Evolutionary conservation across 768 basidiomycete species (phyloP), one percentile per base, ranked within the genome.

Genomic region (Phylloporus sp.): DNA sequence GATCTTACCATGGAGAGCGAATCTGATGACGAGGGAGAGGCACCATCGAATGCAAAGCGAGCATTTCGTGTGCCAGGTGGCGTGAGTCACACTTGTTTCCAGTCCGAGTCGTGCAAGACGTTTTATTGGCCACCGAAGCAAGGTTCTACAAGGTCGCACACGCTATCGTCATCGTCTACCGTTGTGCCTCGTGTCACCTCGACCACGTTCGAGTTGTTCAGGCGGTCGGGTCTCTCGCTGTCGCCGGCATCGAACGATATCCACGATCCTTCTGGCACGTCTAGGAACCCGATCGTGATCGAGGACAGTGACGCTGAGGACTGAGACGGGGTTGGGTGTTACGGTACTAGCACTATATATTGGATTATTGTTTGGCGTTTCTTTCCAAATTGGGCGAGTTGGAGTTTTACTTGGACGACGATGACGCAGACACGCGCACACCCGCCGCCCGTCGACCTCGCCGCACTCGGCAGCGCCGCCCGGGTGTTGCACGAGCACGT

Each of bases 401-500:
- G n/a, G n/a, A n/a, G n/a, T n/a, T n/a, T n/a, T n/a, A n/a, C n/a
- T n/a, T n/a, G n/a, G n/a, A n/a, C 37, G 21, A 20, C 39, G 42
- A 58, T 58, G 57, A 47, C 57, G 28, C 56, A 52, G 49, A 51
- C 56, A 47, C 56, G 53, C 38, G 42, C 53, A 24, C 41, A 34
- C 48, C 44, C 44, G 48, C 46, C 61, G 59, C 54, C 55, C 34
- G 73, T 85, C 22, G 85, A 89, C 65, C 68, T 90, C 40, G 60
- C 70, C 36, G 74, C 79, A 18, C 69, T 91, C 35, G 77, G 81
- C 57, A 78, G 71, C 58, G 87, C 87, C 9, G 82, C 82, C 57
- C 72, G 74, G 48, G 74, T 86, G 27, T 61, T 91, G 23, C 74
- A 81, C 44, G 85, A 86, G 39, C 78, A 81, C 50, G 75, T 89